Evolutionary conservation across 2,329 filamentous ascomycete species (phyloP), one percentile per base, ranked within the genome.

Genomic region (Coniochaeta sp.): DNA sequence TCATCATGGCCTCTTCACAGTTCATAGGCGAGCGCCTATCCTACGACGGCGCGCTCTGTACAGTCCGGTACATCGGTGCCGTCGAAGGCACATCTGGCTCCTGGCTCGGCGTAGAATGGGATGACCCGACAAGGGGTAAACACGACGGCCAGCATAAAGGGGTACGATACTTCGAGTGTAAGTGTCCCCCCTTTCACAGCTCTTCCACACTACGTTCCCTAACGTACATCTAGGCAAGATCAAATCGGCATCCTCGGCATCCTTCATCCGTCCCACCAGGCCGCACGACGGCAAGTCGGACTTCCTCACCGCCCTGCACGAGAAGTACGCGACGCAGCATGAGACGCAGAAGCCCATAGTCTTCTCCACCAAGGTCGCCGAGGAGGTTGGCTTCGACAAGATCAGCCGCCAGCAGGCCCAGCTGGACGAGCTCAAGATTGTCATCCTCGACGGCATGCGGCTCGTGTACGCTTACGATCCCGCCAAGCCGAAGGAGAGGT

Each of bases 71-170:
- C 64, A 71, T 88, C 55, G 94, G 94, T 42, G 68, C 78, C 30
- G 86, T 97, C 7, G 76, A 81, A 49, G 88, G 87, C 59, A 91
- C 90, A 8, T 76, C 80, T 40, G 89, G 90, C 48, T 75, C 79
- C 56, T 97, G 92, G 91, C 78, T 97, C 31, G 94, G 94, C 46
- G 89, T 97, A 47, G 94, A 99, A 78, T 99, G 94, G 94, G 92
- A 97, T 69, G 89, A 96, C 66, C 74, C 84, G 52, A 78, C 76
- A 32, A 80, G 91, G 61, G 94, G 94, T 55, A 97, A 96, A 73
- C 91, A 99, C 69, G 82, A 92, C 62, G 94, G 94, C 53, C 83
- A 86, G 55, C 84, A 95, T 69, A 83, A 87, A 57, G 89, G 87
- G 54, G 75, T 79, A 55, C 83, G 81, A 55, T 96, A 96, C 65